These are phyloP conservation scores for apple (Malus domestica) DNA, from an alignment of 306 rosid genomes.

Conservation along the genomic window ASM211411v1 NC_041801.1:25065001-25065500, in stretches of 20 bases:
- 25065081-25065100: not conserved
- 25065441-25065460: slow-evolving; percentile 42
- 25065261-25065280: not conserved
- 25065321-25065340: not conserved
- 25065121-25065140: not conserved
- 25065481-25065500: slow-evolving; percentile 89
- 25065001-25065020: not conserved
- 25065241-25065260: not conserved
- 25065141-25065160: not conserved
- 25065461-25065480: slow-evolving; percentile 92
- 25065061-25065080: not conserved
- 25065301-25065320: not conserved
- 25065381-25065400: not conserved
- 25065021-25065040: not conserved
- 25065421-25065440: not conserved
- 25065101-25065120: not conserved
- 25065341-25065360: not conserved
- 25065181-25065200: not conserved
- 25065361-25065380: not conserved
- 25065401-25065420: not conserved
- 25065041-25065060: not conserved
- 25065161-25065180: not conserved
- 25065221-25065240: not conserved
- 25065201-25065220: not conserved
- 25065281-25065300: not conserved